Percentiles rank a stretch among this genome's conserved stretches.
phyloP scores from a whole-genome alignment of 1,284 basidiomycete genomes.

The Phaffia rhodozyma region DNA sequence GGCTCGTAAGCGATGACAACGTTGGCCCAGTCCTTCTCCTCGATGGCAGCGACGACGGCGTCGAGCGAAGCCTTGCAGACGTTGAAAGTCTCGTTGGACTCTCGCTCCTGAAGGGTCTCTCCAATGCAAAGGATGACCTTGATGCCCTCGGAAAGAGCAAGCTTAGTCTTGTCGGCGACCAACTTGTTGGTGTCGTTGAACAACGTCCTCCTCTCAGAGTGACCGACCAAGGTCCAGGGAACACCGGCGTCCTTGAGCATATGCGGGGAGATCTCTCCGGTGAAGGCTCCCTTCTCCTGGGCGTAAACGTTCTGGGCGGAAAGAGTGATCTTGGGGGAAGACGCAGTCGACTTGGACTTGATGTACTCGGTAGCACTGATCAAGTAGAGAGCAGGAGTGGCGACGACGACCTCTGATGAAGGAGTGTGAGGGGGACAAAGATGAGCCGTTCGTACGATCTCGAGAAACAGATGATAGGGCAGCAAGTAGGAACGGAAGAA shows the following conservation, averaged over 20 bases:
- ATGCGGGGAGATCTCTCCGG: conserved; percentile 78
- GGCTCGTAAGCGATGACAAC: conserved; percentile 68
- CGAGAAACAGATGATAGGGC: neutral
- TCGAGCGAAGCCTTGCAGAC: conserved; percentile 76
- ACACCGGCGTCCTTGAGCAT: conserved; percentile 78
- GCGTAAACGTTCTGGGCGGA: conserved; percentile 87
- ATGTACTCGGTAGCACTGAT: conserved; percentile 51
- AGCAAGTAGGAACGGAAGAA: neutral
- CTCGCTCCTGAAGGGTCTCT: conserved; percentile 83
- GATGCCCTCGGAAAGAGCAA: conserved; percentile 60
- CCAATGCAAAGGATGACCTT: conserved; percentile 93
- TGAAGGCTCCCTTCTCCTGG: conserved; percentile 80
- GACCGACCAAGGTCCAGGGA: conserved; percentile 91
- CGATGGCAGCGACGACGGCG: conserved; percentile 54
- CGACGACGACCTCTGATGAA: conserved; percentile 70
- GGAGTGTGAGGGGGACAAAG: neutral
- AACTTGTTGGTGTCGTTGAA: conserved; percentile 79
- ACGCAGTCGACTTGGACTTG: conserved; percentile 55
- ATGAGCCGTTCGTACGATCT: neutral
- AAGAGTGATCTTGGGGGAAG: conserved; percentile 89
- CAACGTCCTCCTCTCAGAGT: conserved; percentile 88
- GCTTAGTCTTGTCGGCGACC: conserved; percentile 74
- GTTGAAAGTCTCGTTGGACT: conserved; percentile 60
- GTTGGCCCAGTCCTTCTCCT: conserved; percentile 66
- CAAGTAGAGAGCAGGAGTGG: conserved; percentile 80